Evolutionary conservation across 169 alveolate species (phyloP), one percentile per base, ranked within the genome.

Genomic region (Plasmodium relictum): DNA sequence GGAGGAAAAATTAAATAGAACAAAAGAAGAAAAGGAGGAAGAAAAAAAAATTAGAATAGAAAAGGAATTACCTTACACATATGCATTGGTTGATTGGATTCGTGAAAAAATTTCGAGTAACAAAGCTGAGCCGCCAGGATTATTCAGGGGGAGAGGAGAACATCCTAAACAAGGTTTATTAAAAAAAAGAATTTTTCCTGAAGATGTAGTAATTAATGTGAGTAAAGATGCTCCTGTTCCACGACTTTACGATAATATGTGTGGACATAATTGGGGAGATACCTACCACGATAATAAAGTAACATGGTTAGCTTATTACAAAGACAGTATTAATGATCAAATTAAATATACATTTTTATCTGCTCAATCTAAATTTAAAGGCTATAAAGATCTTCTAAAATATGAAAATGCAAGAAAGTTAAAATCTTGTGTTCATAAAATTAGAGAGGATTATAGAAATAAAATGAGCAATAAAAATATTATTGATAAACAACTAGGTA

Each of bases 121-220:
- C 80, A 92, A 97, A 68, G 97, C 98, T 59, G 99, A 99, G 88
- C 99, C 99, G 0, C 99, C 99, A 0, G 99, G 99, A 16, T 95
- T 99, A 45, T 98, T 99, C 93, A 96, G 99, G 86, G 99, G 99
- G 16, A 96, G 99, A 74, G 99, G 99, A 22, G 99, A 98, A 70
- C 99, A 99, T 88, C 99, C 99, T 26, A 97, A 97, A 76, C 98
- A 98, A 68, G 99, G 99, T 18, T 93, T 92, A 92, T 89, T 97
- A 68, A 97, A 97, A 92, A 78, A 93, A 61, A 88, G 98, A 59
- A 97, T 97, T 48, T 88, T 96, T 73, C 99, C 99, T 0, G 99
- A 97, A 87, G 98, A 97, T 88, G 98, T 98, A 20, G 97, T 97
- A 12, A 94, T 98, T 44, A 98, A 98, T 96, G 69, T 98, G 54